A percentile compares a stretch with the other conserved stretches of the same genome.
phyloP scores from a whole-genome alignment of 2,329 filamentous ascomycete species.

The Aspergillus carbonarius region DNA sequence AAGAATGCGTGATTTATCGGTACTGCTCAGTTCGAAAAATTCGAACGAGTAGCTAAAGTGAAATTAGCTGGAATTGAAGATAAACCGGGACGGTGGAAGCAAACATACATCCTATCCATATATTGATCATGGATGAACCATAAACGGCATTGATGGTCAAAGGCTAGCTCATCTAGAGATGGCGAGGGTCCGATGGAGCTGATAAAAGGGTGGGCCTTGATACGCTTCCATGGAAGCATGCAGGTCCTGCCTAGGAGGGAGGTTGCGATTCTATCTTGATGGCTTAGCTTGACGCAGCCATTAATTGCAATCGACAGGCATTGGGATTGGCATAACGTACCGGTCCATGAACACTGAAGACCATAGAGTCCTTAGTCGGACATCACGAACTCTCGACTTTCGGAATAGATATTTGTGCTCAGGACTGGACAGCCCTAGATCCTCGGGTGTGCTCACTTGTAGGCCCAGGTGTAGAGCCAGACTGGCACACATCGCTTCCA shows the following conservation, averaged over 20 bases:
- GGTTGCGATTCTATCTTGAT: neutral
- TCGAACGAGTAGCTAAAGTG: neutral
- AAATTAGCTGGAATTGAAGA: neutral
- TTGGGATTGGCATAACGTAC: neutral
- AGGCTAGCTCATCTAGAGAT: neutral
- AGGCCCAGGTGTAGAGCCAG: neutral
- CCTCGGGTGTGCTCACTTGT: neutral
- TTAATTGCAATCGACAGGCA: neutral
- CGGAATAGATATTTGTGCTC: neutral
- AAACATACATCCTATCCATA: neutral
- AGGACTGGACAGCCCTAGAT: neutral
- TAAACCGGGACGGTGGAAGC: neutral
- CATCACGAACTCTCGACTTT: neutral
- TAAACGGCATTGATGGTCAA: slow-evolving; percentile 2
- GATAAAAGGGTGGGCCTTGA: neutral
- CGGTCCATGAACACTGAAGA: slow-evolving; percentile 4
- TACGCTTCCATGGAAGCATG: neutral
- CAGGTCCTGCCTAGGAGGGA: neutral
- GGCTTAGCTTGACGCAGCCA: neutral
- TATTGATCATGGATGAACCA: slow-evolving; percentile 6
- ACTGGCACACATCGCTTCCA: neutral
- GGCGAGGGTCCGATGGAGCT: neutral
- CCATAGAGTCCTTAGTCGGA: neutral
- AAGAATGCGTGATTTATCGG: neutral
- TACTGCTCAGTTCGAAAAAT: neutral